Evolutionary conservation across 2,329 filamentous ascomycete species (phyloP).

Genomic region (Epichloe baconii): DNA sequence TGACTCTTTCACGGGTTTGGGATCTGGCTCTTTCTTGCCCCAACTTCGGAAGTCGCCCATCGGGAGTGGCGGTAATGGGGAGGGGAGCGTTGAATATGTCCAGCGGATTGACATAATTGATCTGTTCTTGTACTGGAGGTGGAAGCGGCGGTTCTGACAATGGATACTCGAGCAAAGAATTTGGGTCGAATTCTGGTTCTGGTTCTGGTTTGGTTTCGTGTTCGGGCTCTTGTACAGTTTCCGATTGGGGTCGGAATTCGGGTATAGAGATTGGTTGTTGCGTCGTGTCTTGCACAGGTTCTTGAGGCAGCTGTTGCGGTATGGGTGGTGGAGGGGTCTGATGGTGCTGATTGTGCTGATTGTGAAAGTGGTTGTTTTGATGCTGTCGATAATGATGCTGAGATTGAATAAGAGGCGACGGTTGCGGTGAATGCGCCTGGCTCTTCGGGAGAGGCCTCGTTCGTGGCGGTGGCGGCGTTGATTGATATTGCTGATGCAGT

Average conservation of each 20-base stretch:
- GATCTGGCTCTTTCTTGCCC: slow-evolving; percentile 7
- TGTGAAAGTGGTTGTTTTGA: not conserved
- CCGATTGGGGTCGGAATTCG: not conserved
- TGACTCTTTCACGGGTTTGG: slow-evolving; percentile 6
- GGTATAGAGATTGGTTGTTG: not conserved
- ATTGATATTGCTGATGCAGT: slow-evolving; percentile 15
- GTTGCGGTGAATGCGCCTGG: slow-evolving; percentile 16
- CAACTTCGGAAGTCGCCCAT: slow-evolving; percentile 10
- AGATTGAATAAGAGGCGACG: slow-evolving; percentile 7
- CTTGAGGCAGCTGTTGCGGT: slow-evolving; percentile 1
- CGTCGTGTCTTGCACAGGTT: slow-evolving; percentile 3
- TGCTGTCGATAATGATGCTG: slow-evolving; percentile 1
- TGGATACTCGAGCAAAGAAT: not conserved
- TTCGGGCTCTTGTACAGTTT: not conserved
- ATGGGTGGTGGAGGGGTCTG: slow-evolving; percentile 5
- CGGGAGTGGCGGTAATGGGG: slow-evolving; percentile 13
- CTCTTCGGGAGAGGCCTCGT: slow-evolving; percentile 6
- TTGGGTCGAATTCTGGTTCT: not conserved
- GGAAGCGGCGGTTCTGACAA: not conserved
- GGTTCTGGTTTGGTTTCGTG: not conserved
- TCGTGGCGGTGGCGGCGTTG: slow-evolving; percentile 4
- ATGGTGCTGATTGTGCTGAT: not conserved
- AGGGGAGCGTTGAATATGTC: slow-evolving; percentile 22
- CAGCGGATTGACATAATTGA: slow-evolving; percentile 25
- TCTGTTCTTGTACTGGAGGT: slow-evolving; percentile 6